Conservation (phyloP, 306 rosid genomes). For the Aeschynomene evenia region DNA sequence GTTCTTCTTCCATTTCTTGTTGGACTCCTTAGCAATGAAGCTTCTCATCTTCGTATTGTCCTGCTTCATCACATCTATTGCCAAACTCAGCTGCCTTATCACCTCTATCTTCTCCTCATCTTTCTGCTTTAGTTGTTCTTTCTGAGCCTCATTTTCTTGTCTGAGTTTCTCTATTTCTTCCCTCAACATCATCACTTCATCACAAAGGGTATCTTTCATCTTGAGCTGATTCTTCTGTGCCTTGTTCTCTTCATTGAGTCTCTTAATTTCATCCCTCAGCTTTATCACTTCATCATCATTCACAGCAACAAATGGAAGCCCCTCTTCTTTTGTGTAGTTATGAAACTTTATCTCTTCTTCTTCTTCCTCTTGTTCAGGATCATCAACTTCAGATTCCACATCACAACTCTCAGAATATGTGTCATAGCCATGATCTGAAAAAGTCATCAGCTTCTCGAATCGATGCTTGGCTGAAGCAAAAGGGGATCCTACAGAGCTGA, state of each 20-base stretch:
- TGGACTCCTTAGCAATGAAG: constrained; percentile 40
- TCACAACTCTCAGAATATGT: constrained; percentile 54
- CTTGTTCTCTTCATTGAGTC: constrained; percentile 52
- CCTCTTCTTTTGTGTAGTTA: constrained; percentile 23
- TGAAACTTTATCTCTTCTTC: constrained; percentile 33
- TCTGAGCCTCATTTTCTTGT: constrained; percentile 51
- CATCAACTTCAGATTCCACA: constrained; percentile 77
- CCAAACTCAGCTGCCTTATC: constrained; percentile 69
- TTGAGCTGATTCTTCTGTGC: constrained; percentile 42
- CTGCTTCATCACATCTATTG: constrained; percentile 66
- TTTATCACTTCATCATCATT: constrained; percentile 47
- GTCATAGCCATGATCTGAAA: constrained; percentile 49
- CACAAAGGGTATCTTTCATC: constrained; percentile 35
- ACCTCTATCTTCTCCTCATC: constrained; percentile 78
- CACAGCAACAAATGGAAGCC: neutral
- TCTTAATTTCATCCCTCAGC: constrained; percentile 55
- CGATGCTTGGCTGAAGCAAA: constrained; percentile 55
- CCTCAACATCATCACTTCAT: constrained; percentile 47
- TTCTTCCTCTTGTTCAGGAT: constrained; percentile 47
- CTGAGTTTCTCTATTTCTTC: constrained; percentile 54
- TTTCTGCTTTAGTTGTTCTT: constrained; percentile 53
- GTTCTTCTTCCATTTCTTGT: constrained; percentile 42
- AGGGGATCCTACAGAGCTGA: constrained; percentile 48
- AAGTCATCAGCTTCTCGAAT: constrained; percentile 35
- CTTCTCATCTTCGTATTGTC: constrained; percentile 64